These are phyloP conservation scores for Melanopsichium pennsylvanicum DNA, from an alignment of 1,284 basidiomycete genomes.

Conservation along the genomic window DNA sequence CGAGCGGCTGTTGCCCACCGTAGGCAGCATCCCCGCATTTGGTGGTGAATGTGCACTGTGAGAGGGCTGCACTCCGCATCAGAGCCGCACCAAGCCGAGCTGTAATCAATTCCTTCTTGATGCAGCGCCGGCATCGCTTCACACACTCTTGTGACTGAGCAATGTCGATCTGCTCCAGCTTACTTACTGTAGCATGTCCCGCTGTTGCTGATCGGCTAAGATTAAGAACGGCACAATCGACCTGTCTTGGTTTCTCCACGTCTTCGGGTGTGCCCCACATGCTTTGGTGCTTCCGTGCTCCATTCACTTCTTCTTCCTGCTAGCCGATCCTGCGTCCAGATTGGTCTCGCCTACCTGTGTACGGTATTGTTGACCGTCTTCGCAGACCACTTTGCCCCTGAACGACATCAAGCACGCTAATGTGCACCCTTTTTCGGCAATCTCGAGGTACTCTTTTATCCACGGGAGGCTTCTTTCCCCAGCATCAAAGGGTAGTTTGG, in stretches of 20 bases:
- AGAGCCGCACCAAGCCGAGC: conserved; percentile 9
- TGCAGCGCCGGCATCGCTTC: background rate
- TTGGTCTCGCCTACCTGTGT: conserved; percentile 12
- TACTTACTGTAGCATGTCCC: background rate
- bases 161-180: background rate
- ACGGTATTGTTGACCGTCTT: background rate
- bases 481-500: no score
- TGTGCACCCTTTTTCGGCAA: conserved; percentile 16
- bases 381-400: background rate
- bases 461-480: no score
- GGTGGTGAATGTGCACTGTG: background rate
- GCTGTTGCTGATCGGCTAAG: no score
- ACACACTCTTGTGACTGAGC: background rate
- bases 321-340: conserved; percentile 24
- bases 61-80: conserved; percentile 3
- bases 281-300: conserved; percentile 4
- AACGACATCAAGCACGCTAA: no score
- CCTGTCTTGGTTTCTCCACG: no score
- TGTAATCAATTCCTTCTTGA: conserved; percentile 6
- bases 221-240: no score
- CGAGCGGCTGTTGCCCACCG: no score
- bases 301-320: background rate
- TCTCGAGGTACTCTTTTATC: no score
- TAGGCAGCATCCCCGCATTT: no score
- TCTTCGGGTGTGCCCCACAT: background rate